Evolutionary conservation across 352 stramenopile genomes (phyloP).

Genomic region (Phytopythium oedochilum): DNA sequence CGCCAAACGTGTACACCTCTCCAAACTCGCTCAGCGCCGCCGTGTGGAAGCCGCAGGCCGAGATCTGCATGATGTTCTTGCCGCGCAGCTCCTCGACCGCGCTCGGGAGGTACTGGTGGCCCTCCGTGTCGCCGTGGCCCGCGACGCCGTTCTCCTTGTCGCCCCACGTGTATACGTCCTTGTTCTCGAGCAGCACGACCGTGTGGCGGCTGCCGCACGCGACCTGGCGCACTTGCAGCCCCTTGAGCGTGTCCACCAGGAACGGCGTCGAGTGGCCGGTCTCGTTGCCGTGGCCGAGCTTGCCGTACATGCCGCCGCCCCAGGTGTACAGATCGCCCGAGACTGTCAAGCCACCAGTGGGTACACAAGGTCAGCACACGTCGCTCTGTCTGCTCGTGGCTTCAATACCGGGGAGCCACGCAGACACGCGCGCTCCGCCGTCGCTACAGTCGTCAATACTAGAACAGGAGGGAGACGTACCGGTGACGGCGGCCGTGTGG

Average conservation of each 20-base stretch:
- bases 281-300: slow-evolving; percentile 92
- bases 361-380: not conserved
- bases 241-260: slow-evolving; percentile 92
- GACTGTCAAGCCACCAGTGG: slow-evolving; percentile 16
- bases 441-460: too few relatives aligned
- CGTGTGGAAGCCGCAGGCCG: slow-evolving; percentile 85
- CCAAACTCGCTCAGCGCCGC: slow-evolving; percentile 77
- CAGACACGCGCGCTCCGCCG: too few relatives aligned
- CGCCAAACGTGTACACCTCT: slow-evolving; percentile 93
- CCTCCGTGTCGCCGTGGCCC: slow-evolving; percentile 92
- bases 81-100: slow-evolving; percentile 85
- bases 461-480: too few relatives aligned
- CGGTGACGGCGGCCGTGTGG: slow-evolving; percentile 93
- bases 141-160: slow-evolving; percentile 96
- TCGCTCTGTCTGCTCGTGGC: too few relatives aligned
- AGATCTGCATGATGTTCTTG: slow-evolving; percentile 88
- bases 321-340: slow-evolving; percentile 93
- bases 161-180: slow-evolving; percentile 92
- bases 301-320: slow-evolving; percentile 95
- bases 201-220: slow-evolving; percentile 94
- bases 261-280: slow-evolving; percentile 91
- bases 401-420: too few relatives aligned
- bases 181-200: slow-evolving; percentile 85
- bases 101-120: slow-evolving; percentile 93
- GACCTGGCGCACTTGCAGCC: slow-evolving; percentile 88